phyloP scores from a whole-genome alignment of 306 rosid species.

The Pterocarpus macrocarpus region DNA sequence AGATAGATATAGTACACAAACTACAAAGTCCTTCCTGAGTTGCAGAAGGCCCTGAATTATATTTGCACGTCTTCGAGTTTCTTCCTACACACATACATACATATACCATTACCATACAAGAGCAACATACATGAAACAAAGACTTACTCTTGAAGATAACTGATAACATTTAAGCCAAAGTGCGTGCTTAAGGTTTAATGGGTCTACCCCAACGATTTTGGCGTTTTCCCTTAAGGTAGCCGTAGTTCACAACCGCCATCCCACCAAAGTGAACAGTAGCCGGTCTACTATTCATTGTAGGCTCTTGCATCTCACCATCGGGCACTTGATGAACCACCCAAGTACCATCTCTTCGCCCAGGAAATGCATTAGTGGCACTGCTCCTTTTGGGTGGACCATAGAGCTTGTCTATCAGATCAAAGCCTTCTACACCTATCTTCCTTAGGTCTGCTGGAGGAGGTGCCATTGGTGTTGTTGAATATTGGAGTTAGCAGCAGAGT shows the following conservation, averaged over 20 bases:
- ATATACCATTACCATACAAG: not conserved
- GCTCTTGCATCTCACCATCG: too few relatives aligned
- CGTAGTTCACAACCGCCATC: not conserved
- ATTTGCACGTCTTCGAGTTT: conserved; percentile 30
- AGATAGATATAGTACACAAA: not conserved
- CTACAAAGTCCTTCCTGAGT: conserved; percentile 3
- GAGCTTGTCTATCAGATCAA: not conserved
- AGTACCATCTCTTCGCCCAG: too few relatives aligned
- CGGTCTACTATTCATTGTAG: not conserved
- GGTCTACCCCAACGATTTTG: too few relatives aligned
- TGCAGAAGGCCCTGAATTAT: conserved; percentile 33
- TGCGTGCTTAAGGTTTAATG: too few relatives aligned
- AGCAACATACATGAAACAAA: too few relatives aligned
- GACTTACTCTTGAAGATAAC: too few relatives aligned
- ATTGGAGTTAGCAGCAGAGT: too few relatives aligned
- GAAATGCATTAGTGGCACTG: too few relatives aligned
- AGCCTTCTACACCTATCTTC: conserved; percentile 46
- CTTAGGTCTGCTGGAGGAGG: conserved; percentile 36
- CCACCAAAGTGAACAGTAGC: conserved; percentile 3
- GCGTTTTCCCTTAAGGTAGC: too few relatives aligned
- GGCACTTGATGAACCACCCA: too few relatives aligned
- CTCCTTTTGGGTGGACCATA: not conserved
- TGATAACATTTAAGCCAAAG: too few relatives aligned
- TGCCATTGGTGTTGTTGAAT: conserved; percentile 22
- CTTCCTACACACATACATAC: not conserved